Percentiles rank a stretch among this genome's conserved stretches.
Evolutionary conservation across 106 monocot species (phyloP).

Genomic region (Dioscorea zingiberensis): DNA sequence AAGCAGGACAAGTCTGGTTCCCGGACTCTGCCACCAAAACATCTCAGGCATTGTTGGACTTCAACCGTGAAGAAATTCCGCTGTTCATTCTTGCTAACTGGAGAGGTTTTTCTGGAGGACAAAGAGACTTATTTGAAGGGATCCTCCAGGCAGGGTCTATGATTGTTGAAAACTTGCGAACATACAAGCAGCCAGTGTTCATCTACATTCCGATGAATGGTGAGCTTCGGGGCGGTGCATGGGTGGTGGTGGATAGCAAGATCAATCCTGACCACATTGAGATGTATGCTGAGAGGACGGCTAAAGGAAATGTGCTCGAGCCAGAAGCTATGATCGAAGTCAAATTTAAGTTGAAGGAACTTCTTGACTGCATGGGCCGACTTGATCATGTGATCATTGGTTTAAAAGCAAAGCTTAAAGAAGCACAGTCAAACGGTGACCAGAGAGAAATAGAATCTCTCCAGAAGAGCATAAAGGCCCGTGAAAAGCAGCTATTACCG

Average conservation of each 20-base stretch:
- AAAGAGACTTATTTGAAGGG: constrained; percentile 97
- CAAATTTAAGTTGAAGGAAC: constrained; percentile 82
- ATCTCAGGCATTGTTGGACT: constrained; percentile 87
- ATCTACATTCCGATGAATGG: constrained; percentile 92
- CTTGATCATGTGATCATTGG: constrained; percentile 59
- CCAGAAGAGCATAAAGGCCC: constrained; percentile 37
- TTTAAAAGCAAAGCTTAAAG: constrained; percentile 50
- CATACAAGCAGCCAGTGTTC: constrained; percentile 91
- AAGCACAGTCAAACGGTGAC: constrained; percentile 26
- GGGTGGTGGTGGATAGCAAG: constrained; percentile 99
- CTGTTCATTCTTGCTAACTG: constrained; percentile 97
- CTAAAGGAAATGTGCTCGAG: constrained; percentile 95
- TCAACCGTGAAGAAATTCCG: constrained; percentile 88
- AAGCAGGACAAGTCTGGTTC: constrained; percentile 99
- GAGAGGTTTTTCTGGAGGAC: constrained; percentile 98
- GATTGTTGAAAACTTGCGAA: constrained; percentile 92
- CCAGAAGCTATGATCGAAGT: constrained; percentile 99
- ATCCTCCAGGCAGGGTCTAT: constrained; percentile 97
- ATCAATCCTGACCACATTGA: constrained; percentile 97
- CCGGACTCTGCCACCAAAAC: constrained; percentile 97
- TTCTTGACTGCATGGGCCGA: constrained; percentile 85
- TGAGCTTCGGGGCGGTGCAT: constrained; percentile 95
- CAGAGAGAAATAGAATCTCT: constrained; percentile 32
- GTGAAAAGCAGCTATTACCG: constrained; percentile 76
- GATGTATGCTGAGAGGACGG: constrained; percentile 91